Conservation (phyloP, 2,329 filamentous ascomycete species). For the Ilyonectria destructans region DNA sequence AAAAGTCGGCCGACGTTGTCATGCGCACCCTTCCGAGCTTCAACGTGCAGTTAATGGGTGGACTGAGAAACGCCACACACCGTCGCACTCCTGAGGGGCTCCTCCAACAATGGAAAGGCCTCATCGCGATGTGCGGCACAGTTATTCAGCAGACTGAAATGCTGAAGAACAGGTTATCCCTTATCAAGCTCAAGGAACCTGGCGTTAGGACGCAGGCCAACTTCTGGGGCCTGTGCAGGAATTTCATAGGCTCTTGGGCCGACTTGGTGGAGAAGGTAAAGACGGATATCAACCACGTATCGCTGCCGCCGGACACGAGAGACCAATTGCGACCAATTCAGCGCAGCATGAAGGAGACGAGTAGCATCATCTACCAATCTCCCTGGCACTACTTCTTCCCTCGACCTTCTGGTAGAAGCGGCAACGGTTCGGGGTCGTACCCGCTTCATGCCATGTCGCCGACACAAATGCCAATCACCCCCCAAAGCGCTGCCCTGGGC, state of each 20-base stretch:
- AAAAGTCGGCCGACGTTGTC: constrained; percentile 81
- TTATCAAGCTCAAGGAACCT: constrained; percentile 89
- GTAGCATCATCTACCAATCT: constrained; percentile 76
- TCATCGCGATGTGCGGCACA: constrained; percentile 80
- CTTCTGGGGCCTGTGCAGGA: constrained; percentile 82
- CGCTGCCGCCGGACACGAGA: constrained; percentile 78
- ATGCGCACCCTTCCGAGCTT: constrained; percentile 80
- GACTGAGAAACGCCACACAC: constrained; percentile 75
- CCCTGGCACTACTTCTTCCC: constrained; percentile 68
- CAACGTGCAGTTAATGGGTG: constrained; percentile 76
- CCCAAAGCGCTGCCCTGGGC: constrained; percentile 89
- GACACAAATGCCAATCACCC: constrained; percentile 79
- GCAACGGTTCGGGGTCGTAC: constrained; percentile 42
- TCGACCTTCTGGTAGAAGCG: constrained; percentile 34
- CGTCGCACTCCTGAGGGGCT: constrained; percentile 73
- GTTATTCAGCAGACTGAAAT: constrained; percentile 82
- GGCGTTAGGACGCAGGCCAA: constrained; percentile 76
- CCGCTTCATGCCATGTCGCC: constrained; percentile 49
- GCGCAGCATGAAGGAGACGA: constrained; percentile 85
- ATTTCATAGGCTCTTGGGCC: constrained; percentile 80
- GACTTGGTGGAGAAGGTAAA: constrained; percentile 76
- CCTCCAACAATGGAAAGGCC: constrained; percentile 77
- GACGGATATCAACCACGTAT: constrained; percentile 66
- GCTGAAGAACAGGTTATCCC: constrained; percentile 80
- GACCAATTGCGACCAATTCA: constrained; percentile 85